Conservation (phyloP, 2,329 filamentous ascomycete species). For the Bipolaris victoriae region DNA sequence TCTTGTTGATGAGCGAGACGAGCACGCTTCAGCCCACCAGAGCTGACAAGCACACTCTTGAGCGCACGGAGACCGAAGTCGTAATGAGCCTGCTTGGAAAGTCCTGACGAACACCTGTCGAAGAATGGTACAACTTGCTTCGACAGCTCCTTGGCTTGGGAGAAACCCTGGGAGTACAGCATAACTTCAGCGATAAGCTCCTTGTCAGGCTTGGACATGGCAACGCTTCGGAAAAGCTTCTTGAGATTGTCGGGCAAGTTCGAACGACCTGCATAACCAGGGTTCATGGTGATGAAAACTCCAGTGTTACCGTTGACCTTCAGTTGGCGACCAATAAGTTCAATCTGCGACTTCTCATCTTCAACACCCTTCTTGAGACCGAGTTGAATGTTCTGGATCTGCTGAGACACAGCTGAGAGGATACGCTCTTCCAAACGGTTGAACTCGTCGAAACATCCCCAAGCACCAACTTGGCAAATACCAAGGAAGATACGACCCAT, state of each 20-base stretch:
- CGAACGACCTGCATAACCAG: slow-evolving; percentile 95
- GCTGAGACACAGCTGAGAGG: slow-evolving; percentile 95
- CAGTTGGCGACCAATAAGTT: slow-evolving; percentile 89
- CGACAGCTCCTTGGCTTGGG: slow-evolving; percentile 89
- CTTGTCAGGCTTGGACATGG: slow-evolving; percentile 99
- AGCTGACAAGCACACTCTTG: slow-evolving; percentile 98
- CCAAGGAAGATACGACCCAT: slow-evolving; percentile 99
- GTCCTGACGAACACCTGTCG: slow-evolving; percentile 77
- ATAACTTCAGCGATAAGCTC: slow-evolving; percentile 99
- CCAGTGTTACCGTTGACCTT: slow-evolving; percentile 91
- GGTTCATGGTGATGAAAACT: slow-evolving; percentile 99
- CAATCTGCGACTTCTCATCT: slow-evolving; percentile 86
- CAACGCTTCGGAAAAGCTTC: slow-evolving; percentile 98
- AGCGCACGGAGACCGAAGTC: slow-evolving; percentile 97
- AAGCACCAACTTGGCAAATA: slow-evolving; percentile 98
- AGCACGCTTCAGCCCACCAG: slow-evolving; percentile 90
- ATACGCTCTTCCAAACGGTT: slow-evolving; percentile 98
- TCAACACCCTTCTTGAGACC: slow-evolving; percentile 84
- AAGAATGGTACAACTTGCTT: slow-evolving; percentile 99
- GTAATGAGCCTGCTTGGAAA: slow-evolving; percentile 98
- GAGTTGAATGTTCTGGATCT: slow-evolving; percentile 98
- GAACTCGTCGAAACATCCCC: slow-evolving; percentile 99
- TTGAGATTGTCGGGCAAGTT: slow-evolving; percentile 99
- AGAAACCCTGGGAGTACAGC: slow-evolving; percentile 99
- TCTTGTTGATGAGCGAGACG: slow-evolving; percentile 66